A percentile compares a stretch with the other conserved stretches of the same genome.
phyloP scores from a whole-genome alignment of 305 asterid species.

The Plantago coronopus region DNA sequence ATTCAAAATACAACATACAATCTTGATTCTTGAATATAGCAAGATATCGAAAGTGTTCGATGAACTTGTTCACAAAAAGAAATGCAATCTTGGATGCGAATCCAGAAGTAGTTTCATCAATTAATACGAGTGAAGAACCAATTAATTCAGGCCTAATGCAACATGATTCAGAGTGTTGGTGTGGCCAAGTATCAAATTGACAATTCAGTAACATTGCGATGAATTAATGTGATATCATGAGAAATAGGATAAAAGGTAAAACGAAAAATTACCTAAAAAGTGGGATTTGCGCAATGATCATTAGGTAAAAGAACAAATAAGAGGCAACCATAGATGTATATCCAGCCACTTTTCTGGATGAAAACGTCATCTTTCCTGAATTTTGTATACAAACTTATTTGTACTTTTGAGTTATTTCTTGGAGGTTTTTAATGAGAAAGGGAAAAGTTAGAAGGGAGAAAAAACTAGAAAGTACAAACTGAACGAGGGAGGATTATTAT shows the following conservation, averaged over 20 bases:
- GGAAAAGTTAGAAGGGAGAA: no score
- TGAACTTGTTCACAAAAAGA: slow-evolving; percentile 14
- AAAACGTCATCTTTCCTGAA: slow-evolving; percentile 35
- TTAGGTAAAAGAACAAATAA: slow-evolving; percentile 35
- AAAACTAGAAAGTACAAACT: no score
- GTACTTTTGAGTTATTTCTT: no score
- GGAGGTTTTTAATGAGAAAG: no score
- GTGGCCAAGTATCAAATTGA: no score
- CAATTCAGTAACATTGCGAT: slow-evolving; percentile 1
- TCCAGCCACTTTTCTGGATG: slow-evolving; percentile 54
- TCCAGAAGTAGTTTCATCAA: neutral
- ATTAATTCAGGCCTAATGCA: no score
- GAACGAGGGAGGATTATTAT: no score
- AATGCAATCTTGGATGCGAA: neutral
- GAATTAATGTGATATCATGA: neutral
- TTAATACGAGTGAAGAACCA: neutral
- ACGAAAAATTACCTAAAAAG: slow-evolving; percentile 52
- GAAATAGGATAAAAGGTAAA: neutral
- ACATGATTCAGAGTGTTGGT: neutral
- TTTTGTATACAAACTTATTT: neutral
- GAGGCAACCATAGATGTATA: slow-evolving; percentile 40
- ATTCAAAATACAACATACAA: neutral
- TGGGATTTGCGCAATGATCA: slow-evolving; percentile 60
- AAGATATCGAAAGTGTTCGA: no score
- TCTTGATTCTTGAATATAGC: neutral